These are phyloP conservation scores for Pleurotus salmoneostramineus DNA, from an alignment of 768 basidiomycete species.

Conservation along the genomic window DNA sequence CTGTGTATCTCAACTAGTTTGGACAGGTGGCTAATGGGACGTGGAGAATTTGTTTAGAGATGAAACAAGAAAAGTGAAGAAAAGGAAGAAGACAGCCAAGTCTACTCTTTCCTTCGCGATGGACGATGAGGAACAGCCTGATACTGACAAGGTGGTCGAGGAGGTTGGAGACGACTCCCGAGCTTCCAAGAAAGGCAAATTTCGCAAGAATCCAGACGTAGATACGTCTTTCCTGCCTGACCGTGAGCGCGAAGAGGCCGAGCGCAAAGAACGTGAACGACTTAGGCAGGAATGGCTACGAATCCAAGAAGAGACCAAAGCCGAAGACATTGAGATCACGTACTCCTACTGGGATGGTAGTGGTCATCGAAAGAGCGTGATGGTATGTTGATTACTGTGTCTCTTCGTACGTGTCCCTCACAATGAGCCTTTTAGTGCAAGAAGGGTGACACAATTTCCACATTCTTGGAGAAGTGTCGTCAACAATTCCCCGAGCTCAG, in stretches of 20 bases:
- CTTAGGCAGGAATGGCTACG: slow-evolving; percentile 89
- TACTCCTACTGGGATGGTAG: slow-evolving; percentile 99
- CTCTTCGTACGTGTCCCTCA: background rate
- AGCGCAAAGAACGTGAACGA: slow-evolving; percentile 84
- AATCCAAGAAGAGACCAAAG: slow-evolving; percentile 56
- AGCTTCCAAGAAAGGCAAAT: slow-evolving; percentile 66
- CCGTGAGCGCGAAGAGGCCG: slow-evolving; percentile 92
- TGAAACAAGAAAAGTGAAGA: slow-evolving; percentile 82
- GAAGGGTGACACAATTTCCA: slow-evolving; percentile 88
- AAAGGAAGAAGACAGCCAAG: slow-evolving; percentile 88
- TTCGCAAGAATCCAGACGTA: slow-evolving; percentile 93
- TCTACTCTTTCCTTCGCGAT: slow-evolving; percentile 88
- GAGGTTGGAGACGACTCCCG: slow-evolving; percentile 41
- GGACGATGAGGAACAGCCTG: slow-evolving; percentile 65
- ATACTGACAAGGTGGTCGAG: slow-evolving; percentile 23
- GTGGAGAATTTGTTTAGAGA: slow-evolving; percentile 88
- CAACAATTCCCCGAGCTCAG: slow-evolving; percentile 91
- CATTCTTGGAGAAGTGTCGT: slow-evolving; percentile 90
- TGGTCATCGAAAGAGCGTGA: slow-evolving; percentile 90
- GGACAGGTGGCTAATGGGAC: slow-evolving; percentile 60
- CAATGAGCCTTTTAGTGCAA: slow-evolving; percentile 63
- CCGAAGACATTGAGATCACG: slow-evolving; percentile 81
- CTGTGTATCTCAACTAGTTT: slow-evolving; percentile 10
- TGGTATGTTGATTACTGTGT: slow-evolving; percentile 44
- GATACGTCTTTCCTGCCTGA: slow-evolving; percentile 99